Evolutionary conservation across 2,329 filamentous ascomycete species (phyloP), one percentile per base, ranked within the genome.

Genomic region (Colletotrichum australisinense): DNA sequence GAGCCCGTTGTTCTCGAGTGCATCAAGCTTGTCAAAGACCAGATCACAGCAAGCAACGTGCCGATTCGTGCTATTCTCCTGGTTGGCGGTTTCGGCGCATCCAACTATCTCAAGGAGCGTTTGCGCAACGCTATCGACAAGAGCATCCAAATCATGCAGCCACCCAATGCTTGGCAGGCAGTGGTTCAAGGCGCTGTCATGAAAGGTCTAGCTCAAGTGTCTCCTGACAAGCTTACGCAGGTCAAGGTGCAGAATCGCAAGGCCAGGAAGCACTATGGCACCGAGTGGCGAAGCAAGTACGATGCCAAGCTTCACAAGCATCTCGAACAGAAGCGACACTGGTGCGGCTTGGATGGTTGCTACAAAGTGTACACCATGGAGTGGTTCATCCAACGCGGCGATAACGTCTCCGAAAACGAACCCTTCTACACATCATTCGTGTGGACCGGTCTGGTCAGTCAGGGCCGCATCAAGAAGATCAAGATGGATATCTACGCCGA

Each of bases 221-320:
- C 79, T 1, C 81, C 83, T 0, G 80, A 82, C 9, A 76, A 77
- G 12, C 80, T 81, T 32, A 81, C 81, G 12, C 77, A 79, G 63
- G 82, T 87, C 62, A 80, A 79, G 62, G 79, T 87, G 35, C 80
- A 80, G 73, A 83, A 84, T 46, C 86, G 93, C 56, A 91, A 93
- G 80, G 91, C 92, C 55, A 88, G 93, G 75, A 93, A 92, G 88
- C 91, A 94, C 79, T 95, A 96, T 79, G 94, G 94, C 26, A 95
- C 93, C 4, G 93, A 91, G 30, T 95, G 95, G 81, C 93, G 93
- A 0, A 95, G 93, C 0, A 92, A 94, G 0, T 96, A 94, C 80
- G 93, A 95, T 76, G 92, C 93, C 78, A 87, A 89, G 59, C 93
- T 92, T 79, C 94, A 96, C 81, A 85, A 66, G 58, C 80, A 81